Conservation (phyloP, 768 basidiomycete species). For the Auriscalpium vulgare region DNA sequence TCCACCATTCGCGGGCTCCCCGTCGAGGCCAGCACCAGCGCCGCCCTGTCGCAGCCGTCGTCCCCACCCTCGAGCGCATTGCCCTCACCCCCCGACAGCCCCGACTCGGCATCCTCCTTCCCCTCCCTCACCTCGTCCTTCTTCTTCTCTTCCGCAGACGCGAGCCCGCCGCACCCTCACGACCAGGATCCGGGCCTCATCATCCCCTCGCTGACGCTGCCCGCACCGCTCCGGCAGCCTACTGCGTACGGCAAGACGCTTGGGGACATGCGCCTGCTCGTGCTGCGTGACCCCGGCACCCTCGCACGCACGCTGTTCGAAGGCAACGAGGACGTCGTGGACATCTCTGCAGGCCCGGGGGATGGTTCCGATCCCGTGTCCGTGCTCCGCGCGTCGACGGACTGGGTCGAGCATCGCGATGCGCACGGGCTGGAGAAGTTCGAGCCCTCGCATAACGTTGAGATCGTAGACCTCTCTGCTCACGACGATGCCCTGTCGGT, state of each 20-base stretch:
- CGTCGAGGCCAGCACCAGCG: conserved; percentile 1
- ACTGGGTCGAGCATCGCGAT: conserved; percentile 64
- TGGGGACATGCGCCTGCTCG: conserved; percentile 50
- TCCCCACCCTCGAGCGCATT: conserved; percentile 39
- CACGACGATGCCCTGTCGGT: conserved; percentile 37
- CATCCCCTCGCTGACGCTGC: conserved; percentile 62
- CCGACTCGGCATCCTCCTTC: conserved; percentile 57
- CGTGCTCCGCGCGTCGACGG: conserved; percentile 49
- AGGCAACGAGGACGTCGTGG: conserved; percentile 63
- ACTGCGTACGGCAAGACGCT: conserved; percentile 64
- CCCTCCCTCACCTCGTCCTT: conserved; percentile 69
- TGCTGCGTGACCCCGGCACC: conserved; percentile 44
- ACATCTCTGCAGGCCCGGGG: conserved; percentile 47
- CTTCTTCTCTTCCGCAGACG: conserved; percentile 70
- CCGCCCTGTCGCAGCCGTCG: conserved; percentile 31
- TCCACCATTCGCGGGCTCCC: conserved; percentile 9
- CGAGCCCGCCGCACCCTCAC: conserved; percentile 49
- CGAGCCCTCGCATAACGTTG: conserved; percentile 58
- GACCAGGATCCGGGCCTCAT: conserved; percentile 45
- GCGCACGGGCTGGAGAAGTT: conserved; percentile 58
- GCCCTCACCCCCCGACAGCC: conserved; percentile 58
- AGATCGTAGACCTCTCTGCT: conserved; percentile 43
- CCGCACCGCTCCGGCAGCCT: conserved; percentile 51
- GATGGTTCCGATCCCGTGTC: conserved; percentile 23
- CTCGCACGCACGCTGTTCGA: conserved; percentile 44